Evolutionary conservation across 2,329 filamentous ascomycete genomes (phyloP), one percentile per base, ranked within the genome.

Genomic region (Talaromyces sp.): DNA sequence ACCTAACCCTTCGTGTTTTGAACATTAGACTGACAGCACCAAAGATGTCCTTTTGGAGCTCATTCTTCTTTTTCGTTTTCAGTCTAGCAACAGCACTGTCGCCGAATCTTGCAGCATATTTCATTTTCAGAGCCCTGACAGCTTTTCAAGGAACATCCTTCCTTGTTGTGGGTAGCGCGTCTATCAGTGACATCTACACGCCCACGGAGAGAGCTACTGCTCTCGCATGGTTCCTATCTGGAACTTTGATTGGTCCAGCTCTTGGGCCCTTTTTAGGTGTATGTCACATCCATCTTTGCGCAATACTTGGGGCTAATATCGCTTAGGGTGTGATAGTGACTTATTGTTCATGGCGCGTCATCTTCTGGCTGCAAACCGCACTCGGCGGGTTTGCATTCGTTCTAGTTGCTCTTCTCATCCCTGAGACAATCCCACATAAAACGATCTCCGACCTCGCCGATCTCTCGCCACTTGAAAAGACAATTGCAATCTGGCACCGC

Each of bases 81-180:
- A 91, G 87, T n/a, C 81, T 91, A 34, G 91, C 88, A 31, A 91
- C 90, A 0, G 89, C 91, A 0, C 76, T 93, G 13, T 84, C 91
- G 3, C 90, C 90, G 0, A 90, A 91, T 69, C 79, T 94, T 22
- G 84, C 84, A 1, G 80, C 86, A 0, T 94, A 91, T 75, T 91
- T 91, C 73, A 81, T 92, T 60, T 92, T 93, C 72, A 86, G 91
- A 6, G 86, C 91, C 56, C 79, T 92, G 31, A 91, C 89, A 0
- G 91, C 90, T 0, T 90, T 92, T 70, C 88, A 91, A 77, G 90
- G 90, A 15, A 92, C 90, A 0, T 86, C 88, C 0, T 92, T 93
- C 69, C 81, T 93, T 13, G 85, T 91, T 11, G 85, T 92, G 47
- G 91, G 91, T 0, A 86, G 86, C 13, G 86, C 88, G 2, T 88